These are phyloP conservation scores for Fusarium nisikadoi DNA, from an alignment of 2,329 filamentous ascomycete species.

Conservation along the genomic window DNA sequence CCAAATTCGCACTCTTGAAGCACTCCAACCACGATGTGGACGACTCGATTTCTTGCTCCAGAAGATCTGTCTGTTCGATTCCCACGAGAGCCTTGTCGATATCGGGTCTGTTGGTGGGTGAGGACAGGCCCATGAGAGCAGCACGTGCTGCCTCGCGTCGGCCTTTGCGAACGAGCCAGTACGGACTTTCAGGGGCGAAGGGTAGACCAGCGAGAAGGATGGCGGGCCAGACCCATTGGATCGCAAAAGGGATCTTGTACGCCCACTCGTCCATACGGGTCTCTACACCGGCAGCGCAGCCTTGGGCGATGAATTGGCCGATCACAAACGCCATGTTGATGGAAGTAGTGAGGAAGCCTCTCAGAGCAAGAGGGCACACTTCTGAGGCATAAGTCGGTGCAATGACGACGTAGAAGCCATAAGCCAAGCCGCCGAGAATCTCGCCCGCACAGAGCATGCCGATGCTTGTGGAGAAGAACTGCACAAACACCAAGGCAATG, in stretches of 20 bases:
- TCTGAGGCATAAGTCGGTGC: conserved; percentile 56
- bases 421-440: not conserved
- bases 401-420: not conserved
- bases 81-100: conserved; percentile 59
- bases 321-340: conserved; percentile 57
- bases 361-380: conserved; percentile 53
- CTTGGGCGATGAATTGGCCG: conserved; percentile 48
- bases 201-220: conserved; percentile 43
- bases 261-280: conserved; percentile 43
- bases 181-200: conserved; percentile 49
- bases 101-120: conserved; percentile 56
- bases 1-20: conserved; percentile 59
- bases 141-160: conserved; percentile 43
- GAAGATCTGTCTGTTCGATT: conserved; percentile 70
- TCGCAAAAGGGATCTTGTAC: conserved; percentile 51
- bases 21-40: conserved; percentile 57
- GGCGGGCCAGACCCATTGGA: conserved; percentile 51
- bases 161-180: conserved; percentile 46
- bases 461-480: not conserved
- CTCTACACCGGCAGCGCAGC: conserved; percentile 47
- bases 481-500: not conserved
- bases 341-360: conserved; percentile 54
- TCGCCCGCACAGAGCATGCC: not conserved
- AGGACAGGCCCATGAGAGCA: conserved; percentile 42
- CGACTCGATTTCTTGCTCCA: conserved; percentile 53